Conservation (phyloP, 805 yeast species). For the Huiozyma sinensis region DNA sequence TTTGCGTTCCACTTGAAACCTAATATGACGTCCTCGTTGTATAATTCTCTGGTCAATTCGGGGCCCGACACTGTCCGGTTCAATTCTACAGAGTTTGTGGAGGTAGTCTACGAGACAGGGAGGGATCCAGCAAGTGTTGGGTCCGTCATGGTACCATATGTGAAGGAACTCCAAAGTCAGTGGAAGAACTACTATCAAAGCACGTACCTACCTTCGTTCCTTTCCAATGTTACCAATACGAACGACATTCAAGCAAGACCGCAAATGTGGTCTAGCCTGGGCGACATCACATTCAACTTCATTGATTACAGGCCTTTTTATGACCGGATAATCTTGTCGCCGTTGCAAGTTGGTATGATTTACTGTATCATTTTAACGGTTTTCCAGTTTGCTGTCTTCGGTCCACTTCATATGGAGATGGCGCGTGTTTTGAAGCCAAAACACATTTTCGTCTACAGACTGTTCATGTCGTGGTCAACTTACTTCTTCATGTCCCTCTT, state of each 20-base stretch:
- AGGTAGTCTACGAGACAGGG: slow-evolving; percentile 47
- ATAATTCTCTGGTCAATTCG: slow-evolving; percentile 18
- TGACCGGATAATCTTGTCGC: slow-evolving; percentile 46
- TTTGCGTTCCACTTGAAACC: slow-evolving; percentile 41
- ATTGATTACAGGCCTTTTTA: slow-evolving; percentile 42
- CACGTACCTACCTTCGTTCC: slow-evolving; percentile 12
- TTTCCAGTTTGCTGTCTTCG: slow-evolving; percentile 55
- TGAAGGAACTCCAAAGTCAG: slow-evolving; percentile 28
- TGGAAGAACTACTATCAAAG: slow-evolving; percentile 3
- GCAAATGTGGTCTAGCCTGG: slow-evolving; percentile 6
- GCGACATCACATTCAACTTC: slow-evolving; percentile 28
- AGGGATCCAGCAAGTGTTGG: slow-evolving; percentile 45
- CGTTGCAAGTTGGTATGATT: slow-evolving; percentile 66
- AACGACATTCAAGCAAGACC: slow-evolving; percentile 5
- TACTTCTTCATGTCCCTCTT: slow-evolving; percentile 50
- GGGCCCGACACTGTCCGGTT: slow-evolving; percentile 5
- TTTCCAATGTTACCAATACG: slow-evolving; percentile 5
- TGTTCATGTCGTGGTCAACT: slow-evolving; percentile 36
- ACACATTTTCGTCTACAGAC: slow-evolving; percentile 44
- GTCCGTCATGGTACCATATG: slow-evolving; percentile 34
- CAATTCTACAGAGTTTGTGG: slow-evolving; percentile 22
- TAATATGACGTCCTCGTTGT: slow-evolving; percentile 33
- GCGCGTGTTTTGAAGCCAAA: slow-evolving; percentile 34
- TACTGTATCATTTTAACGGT: slow-evolving; percentile 61
- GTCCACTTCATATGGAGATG: slow-evolving; percentile 40